Evolutionary conservation across 768 basidiomycete species (phyloP).

Genomic region (Mycena floridula): DNA sequence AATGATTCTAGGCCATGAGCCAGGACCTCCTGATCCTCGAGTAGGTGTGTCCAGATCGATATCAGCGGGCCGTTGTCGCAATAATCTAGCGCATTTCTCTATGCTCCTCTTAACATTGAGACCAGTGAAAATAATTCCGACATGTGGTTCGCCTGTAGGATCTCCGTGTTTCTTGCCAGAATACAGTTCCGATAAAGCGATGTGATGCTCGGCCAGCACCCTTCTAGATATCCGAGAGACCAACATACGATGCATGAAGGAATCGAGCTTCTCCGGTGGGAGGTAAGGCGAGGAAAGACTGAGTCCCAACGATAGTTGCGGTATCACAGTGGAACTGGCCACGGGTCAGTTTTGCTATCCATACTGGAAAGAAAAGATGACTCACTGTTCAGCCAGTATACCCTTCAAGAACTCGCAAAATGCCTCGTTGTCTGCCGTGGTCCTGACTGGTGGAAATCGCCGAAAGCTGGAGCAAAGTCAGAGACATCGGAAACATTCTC

Average conservation of each 20-base stretch:
- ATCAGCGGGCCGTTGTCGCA: constrained; percentile 42
- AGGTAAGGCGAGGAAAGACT: constrained; percentile 81
- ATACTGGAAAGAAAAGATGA: no score
- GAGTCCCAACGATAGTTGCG: constrained; percentile 74
- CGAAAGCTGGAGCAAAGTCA: constrained; percentile 46
- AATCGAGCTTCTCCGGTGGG: constrained; percentile 71
- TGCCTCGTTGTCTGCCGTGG: constrained; percentile 63
- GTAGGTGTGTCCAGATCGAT: constrained; percentile 29
- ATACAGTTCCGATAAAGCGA: constrained; percentile 66
- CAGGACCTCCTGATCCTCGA: no score
- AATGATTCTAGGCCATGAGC: constrained; percentile 64
- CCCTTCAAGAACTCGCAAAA: constrained; percentile 70
- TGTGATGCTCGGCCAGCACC: constrained; percentile 85
- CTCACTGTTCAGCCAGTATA: constrained; percentile 74
- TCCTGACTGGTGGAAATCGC: constrained; percentile 65
- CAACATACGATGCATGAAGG: constrained; percentile 89
- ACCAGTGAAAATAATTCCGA: constrained; percentile 81
- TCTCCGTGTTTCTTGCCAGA: constrained; percentile 24
- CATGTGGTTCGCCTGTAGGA: constrained; percentile 44
- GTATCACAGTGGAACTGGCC: constrained; percentile 72
- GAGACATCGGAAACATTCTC: background rate
- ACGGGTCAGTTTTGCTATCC: no score
- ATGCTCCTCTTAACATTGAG: constrained; percentile 67
- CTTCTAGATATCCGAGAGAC: constrained; percentile 85
- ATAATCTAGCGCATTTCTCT: constrained; percentile 55